Evolutionary conservation across 73 alveolate species (phyloP).

Genomic region (Urostyla sp.): DNA sequence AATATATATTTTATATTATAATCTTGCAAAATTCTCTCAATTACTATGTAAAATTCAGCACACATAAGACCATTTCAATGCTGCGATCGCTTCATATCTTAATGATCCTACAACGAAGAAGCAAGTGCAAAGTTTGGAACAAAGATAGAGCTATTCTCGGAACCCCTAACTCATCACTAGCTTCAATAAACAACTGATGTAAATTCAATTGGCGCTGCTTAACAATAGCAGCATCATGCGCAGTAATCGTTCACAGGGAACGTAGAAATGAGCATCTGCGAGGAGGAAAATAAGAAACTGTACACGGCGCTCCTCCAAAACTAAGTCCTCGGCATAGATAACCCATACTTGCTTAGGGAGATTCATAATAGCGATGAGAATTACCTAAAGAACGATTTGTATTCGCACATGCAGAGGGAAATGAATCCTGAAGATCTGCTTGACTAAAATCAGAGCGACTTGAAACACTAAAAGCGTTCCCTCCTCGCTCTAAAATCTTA

Average conservation of each 20-base stretch:
- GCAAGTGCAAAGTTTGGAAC: slow-evolving; percentile 37
- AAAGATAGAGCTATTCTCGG: slow-evolving; percentile 37
- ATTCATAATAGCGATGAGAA: slow-evolving; percentile 30
- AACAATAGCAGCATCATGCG: background rate
- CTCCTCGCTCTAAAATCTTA: too few relatives aligned
- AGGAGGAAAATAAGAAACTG: slow-evolving; percentile 66
- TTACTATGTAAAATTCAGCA: too few relatives aligned
- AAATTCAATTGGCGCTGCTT: background rate
- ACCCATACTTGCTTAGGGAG: slow-evolving; percentile 22
- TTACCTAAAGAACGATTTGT: background rate
- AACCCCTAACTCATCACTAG: background rate
- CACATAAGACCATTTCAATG: slow-evolving; percentile 28
- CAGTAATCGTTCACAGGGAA: background rate
- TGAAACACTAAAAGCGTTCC: too few relatives aligned
- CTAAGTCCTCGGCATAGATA: slow-evolving; percentile 55
- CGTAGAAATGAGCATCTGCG: slow-evolving; percentile 12
- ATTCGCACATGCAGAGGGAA: background rate
- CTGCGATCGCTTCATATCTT: slow-evolving; percentile 39
- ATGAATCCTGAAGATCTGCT: background rate
- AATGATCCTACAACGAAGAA: slow-evolving; percentile 10
- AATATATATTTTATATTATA: too few relatives aligned
- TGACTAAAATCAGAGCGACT: too few relatives aligned
- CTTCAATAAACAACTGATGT: background rate
- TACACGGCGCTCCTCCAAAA: slow-evolving; percentile 66
- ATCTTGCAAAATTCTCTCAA: too few relatives aligned